Evolutionary conservation across 129 eudicot genomes (phyloP).

Genomic region (Flaveria ramosissima): DNA sequence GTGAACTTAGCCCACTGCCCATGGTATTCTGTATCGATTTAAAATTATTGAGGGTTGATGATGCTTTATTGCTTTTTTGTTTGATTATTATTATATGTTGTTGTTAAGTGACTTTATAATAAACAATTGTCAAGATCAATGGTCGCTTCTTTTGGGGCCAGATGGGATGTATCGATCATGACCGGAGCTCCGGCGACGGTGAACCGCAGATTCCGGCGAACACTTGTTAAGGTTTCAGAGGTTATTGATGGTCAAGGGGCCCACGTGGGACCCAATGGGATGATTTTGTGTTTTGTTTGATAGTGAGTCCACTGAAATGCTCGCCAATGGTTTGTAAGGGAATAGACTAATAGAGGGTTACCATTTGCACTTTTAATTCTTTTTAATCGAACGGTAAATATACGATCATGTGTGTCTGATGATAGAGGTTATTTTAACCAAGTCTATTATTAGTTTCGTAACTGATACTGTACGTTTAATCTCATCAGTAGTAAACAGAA

Average conservation of each 20-base stretch:
- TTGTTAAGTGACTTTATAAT: background rate
- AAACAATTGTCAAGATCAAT: slow-evolving; percentile 21
- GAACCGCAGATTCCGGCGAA: slow-evolving; percentile 25
- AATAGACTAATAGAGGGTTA: background rate
- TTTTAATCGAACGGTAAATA: background rate
- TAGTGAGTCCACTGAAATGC: slow-evolving; percentile 29
- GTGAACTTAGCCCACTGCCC: slow-evolving; percentile 70
- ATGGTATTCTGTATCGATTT: slow-evolving; percentile 28
- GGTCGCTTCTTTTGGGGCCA: slow-evolving; percentile 15
- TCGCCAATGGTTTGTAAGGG: slow-evolving; percentile 38
- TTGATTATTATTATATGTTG: slow-evolving; percentile 11
- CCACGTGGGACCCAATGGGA: slow-evolving; percentile 21
- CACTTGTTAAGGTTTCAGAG: slow-evolving; percentile 34
- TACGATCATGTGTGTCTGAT: too few relatives aligned
- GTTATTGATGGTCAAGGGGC: slow-evolving; percentile 11
- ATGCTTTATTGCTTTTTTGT: slow-evolving; percentile 1
- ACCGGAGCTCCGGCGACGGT: slow-evolving; percentile 25
- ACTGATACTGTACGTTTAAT: too few relatives aligned
- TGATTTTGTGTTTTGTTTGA: slow-evolving; percentile 30
- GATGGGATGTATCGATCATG: slow-evolving; percentile 27
- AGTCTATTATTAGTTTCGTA: too few relatives aligned
- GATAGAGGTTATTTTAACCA: too few relatives aligned
- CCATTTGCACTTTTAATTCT: background rate
- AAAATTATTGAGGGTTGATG: slow-evolving; percentile 30
- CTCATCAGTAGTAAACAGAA: too few relatives aligned